A percentile compares a stretch with the other conserved stretches of the same genome.
These are phyloP conservation scores for Pythium biforme DNA, from an alignment of 352 stramenopile genomes.

Conservation along the genomic window DNA sequence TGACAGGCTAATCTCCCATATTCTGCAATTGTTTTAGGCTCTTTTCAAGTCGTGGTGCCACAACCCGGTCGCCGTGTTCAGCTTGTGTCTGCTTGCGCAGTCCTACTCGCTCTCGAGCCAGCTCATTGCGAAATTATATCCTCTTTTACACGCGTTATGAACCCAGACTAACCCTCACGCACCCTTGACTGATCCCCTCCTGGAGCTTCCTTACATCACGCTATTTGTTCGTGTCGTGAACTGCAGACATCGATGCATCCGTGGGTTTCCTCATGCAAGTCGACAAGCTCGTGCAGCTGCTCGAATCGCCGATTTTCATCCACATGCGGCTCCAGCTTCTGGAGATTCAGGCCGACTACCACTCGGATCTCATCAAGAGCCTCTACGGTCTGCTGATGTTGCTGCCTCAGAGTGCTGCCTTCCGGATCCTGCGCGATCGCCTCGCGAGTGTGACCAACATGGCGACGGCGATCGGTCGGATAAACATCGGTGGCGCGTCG, in stretches of 20 bases:
- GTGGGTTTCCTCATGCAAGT: conserved; percentile 99
- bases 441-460: conserved; percentile 87
- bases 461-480: conserved; percentile 77
- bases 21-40: conserved; percentile 28
- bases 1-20: background rate
- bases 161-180: conserved; percentile 6
- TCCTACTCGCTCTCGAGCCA: conserved; percentile 97
- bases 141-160: conserved; percentile 19
- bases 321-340: conserved; percentile 97
- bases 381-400: conserved; percentile 98
- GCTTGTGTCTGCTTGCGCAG: conserved; percentile 96
- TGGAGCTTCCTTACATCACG: conserved; percentile 43
- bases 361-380: conserved; percentile 96
- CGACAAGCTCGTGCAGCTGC: conserved; percentile 99
- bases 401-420: conserved; percentile 92
- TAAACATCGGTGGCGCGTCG: conserved; percentile 46
- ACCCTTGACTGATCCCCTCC: background rate
- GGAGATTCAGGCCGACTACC: conserved; percentile 94
- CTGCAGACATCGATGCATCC: conserved; percentile 95
- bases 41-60: conserved; percentile 96
- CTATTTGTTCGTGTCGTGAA: conserved; percentile 29
- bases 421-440: conserved; percentile 79
- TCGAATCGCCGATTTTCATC: conserved; percentile 99
- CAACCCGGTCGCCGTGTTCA: conserved; percentile 97
- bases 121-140: conserved; percentile 96